Conservation (phyloP, 306 rosid species). For the Vicia faba region DNA sequence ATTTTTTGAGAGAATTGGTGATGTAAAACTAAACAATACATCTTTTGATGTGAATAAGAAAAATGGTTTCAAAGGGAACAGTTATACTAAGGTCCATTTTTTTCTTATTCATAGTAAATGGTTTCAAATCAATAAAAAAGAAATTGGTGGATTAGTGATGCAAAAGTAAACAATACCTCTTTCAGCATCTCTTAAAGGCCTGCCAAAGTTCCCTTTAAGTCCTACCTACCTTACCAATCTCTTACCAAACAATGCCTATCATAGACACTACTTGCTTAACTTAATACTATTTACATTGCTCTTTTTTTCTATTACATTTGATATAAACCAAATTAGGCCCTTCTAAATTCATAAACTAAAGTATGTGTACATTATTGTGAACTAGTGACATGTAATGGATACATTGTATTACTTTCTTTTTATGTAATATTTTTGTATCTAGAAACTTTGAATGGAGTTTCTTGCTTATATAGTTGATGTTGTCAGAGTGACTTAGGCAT, state of each 20-base stretch:
- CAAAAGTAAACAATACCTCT: slow-evolving; percentile 51
- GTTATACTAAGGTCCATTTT: slow-evolving; percentile 33
- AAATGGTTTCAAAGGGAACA: slow-evolving; percentile 14
- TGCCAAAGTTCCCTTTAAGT: slow-evolving; percentile 48
- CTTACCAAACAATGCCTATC: slow-evolving; percentile 37
- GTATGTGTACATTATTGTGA: background rate
- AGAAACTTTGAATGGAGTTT: slow-evolving; percentile 19
- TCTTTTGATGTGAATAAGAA: too few relatives aligned
- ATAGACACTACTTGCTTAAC: slow-evolving; percentile 10
- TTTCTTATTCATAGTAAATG: slow-evolving; percentile 41
- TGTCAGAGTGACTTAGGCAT: slow-evolving; percentile 40
- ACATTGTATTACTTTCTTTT: slow-evolving; percentile 5
- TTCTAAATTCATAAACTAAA: slow-evolving; percentile 2
- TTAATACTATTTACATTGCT: slow-evolving; percentile 17
- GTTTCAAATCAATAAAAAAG: slow-evolving; percentile 48
- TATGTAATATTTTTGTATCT: slow-evolving; percentile 9
- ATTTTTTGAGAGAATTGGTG: too few relatives aligned
- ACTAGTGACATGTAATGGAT: slow-evolving; percentile 1
- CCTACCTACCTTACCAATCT: slow-evolving; percentile 46
- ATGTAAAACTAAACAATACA: too few relatives aligned
- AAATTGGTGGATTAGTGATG: slow-evolving; percentile 52
- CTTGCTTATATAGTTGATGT: slow-evolving; percentile 31
- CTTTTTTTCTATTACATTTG: slow-evolving; percentile 21
- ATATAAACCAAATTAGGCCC: slow-evolving; percentile 10
- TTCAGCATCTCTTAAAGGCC: slow-evolving; percentile 50